Evolutionary conservation across 225 moss, liverwort and hornwort species (phyloP), one percentile per base, ranked within the genome.

Genomic region (Physcomitrium patens): DNA sequence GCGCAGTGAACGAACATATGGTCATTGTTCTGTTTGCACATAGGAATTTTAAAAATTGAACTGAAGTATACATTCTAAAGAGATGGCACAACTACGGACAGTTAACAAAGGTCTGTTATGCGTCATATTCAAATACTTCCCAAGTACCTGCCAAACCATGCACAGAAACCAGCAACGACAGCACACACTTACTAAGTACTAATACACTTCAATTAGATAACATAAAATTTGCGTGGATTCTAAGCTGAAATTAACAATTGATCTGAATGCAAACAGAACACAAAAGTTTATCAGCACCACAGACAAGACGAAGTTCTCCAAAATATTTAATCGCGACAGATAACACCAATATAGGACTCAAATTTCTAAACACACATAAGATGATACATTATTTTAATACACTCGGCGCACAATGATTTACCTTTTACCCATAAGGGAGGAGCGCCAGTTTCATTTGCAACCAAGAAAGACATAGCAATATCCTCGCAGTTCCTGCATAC

Each of bases 401-500:
- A 20, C 19, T 50, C 48, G 70, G 41, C 45, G 20, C 8, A 60
- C 3, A 45, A 19, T 84, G 85, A 87, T 91, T 69, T 77, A 60
- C 84, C 65, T 84, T 95, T 95, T 11, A 99, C 88, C 97, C 97
- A 99, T 62, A 95, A 66, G 42, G 97, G 97, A 65, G 97, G 89
- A 71, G 95, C 95, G 74, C 90, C 84, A 52, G 95, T 93, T 71
- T 76, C 78, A 75, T 99, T 99, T 58, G 97, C 97, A 80, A 95
- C 91, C 82, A 99, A 72, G 65, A 99, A 99, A 27, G 97, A 95
- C 97, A 99, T 99, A 7, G 97, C 97, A 48, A 99, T 99, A 85
- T 99, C 97, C 86, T 99, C 97, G 70, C 97, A 99, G 59, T 99
- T 99, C 82, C 96, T 96, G 92, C 80, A 76, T 63, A 69, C 62